A percentile compares a stretch with the other conserved stretches of the same genome.
Evolutionary conservation across 2,329 filamentous ascomycete species (phyloP).

Genomic region (Drechmeria coniospora): DNA sequence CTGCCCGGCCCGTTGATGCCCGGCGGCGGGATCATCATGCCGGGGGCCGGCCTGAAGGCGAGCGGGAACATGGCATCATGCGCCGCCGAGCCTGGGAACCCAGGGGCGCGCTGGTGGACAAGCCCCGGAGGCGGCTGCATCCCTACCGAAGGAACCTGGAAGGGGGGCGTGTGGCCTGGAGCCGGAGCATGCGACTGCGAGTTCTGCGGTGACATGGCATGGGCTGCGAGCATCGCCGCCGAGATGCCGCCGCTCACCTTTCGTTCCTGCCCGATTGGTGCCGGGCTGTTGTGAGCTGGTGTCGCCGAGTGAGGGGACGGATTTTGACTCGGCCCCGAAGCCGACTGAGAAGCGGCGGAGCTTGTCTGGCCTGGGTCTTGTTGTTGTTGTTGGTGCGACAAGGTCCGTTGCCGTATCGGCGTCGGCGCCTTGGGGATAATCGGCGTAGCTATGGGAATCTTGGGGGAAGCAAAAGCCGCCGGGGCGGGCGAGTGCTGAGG

Average conservation of each 20-base stretch:
- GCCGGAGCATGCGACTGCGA: constrained; percentile 18
- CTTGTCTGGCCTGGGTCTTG: constrained; percentile 56
- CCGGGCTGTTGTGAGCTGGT: constrained; percentile 49
- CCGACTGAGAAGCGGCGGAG: constrained; percentile 54
- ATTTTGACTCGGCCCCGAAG: constrained; percentile 36
- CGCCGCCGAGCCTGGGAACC: constrained; percentile 42
- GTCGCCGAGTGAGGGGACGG: constrained; percentile 45
- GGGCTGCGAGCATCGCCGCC: constrained; percentile 13
- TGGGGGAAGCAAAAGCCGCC: constrained; percentile 57
- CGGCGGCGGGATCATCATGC: constrained; percentile 33
- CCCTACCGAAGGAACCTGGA: constrained; percentile 37
- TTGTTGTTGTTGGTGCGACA: constrained; percentile 78
- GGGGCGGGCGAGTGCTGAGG: constrained; percentile 45
- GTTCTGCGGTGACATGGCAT: constrained; percentile 42
- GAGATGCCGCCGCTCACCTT: constrained; percentile 39
- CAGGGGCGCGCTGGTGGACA: constrained; percentile 23
- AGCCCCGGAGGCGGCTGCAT: constrained; percentile 31
- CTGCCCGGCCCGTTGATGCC: constrained; percentile 30
- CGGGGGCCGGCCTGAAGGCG: constrained; percentile 28
- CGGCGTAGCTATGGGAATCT: constrained; percentile 64
- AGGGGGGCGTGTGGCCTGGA: constrained; percentile 28
- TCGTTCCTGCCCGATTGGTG: constrained; percentile 44
- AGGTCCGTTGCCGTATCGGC: constrained; percentile 59
- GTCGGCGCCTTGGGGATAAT: constrained; percentile 70
- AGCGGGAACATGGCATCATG: constrained; percentile 33